A percentile compares a stretch with the other conserved stretches of the same genome.
Evolutionary conservation across 345 rosid species (phyloP).

Genomic region (Schrenkiella parvula): DNA sequence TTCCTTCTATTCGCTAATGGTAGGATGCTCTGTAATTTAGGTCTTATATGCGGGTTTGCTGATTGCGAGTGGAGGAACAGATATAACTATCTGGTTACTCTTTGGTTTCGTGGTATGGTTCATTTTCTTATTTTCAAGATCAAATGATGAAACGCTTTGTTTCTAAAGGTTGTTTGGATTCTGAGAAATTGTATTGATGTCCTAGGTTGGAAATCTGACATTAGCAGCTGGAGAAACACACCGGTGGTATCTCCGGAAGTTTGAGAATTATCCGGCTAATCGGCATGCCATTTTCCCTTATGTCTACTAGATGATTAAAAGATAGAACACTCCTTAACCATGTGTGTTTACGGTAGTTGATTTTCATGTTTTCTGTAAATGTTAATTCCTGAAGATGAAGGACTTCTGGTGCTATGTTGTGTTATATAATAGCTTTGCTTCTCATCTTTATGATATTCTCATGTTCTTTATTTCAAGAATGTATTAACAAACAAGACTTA

Average conservation of each 20-base stretch:
- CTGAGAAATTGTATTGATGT: background rate
- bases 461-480: too few relatives aligned
- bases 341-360: background rate
- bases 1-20: background rate
- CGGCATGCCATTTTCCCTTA: slow-evolving; percentile 51
- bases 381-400: too few relatives aligned
- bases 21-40: slow-evolving; percentile 31
- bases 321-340: background rate
- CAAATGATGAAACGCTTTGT: background rate
- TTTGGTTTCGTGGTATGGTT: slow-evolving; percentile 55
- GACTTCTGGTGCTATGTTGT: too few relatives aligned
- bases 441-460: too few relatives aligned
- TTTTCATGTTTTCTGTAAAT: background rate
- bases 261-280: slow-evolving; percentile 55
- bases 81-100: slow-evolving; percentile 62
- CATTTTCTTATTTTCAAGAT: background rate
- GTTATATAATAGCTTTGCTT: too few relatives aligned
- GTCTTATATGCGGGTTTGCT: slow-evolving; percentile 62
- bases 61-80: slow-evolving; percentile 72
- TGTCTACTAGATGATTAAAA: slow-evolving; percentile 30
- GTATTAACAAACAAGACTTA: too few relatives aligned
- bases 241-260: slow-evolving; percentile 60
- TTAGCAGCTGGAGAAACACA: slow-evolving; percentile 73
- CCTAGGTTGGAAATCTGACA: slow-evolving; percentile 60
- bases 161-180: slow-evolving; percentile 9